These are phyloP conservation scores for Boletales sp. DNA, from an alignment of 768 basidiomycete genomes.

Conservation along the genomic window DNA sequence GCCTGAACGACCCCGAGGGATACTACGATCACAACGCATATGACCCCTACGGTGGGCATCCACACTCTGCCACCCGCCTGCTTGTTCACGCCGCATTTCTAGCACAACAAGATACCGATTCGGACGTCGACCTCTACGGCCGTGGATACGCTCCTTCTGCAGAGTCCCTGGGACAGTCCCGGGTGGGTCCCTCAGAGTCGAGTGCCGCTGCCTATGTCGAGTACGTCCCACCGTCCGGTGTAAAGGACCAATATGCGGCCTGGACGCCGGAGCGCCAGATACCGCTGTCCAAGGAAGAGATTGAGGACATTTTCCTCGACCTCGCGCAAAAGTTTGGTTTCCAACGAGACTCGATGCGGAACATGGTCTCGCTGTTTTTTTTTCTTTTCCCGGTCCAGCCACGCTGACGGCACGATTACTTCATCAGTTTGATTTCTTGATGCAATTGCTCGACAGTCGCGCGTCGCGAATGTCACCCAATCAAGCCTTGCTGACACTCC, in stretches of 20 bases:
- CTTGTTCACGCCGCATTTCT: constrained; percentile 4
- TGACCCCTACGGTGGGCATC: constrained; percentile 55
- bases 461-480: constrained; percentile 97
- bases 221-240: constrained; percentile 49
- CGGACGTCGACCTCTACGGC: constrained; percentile 71
- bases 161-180: constrained; percentile 67
- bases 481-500: constrained; percentile 90
- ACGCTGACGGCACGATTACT: constrained; percentile 7
- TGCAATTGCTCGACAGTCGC: constrained; percentile 96
- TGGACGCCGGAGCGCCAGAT: constrained; percentile 92
- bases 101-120: constrained; percentile 84
- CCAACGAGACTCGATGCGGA: constrained; percentile 91
- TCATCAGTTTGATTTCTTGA: constrained; percentile 87
- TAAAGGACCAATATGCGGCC: constrained; percentile 86
- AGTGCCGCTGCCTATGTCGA: constrained; percentile 72
- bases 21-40: constrained; percentile 70
- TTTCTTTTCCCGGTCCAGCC: background rate
- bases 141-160: constrained; percentile 67
- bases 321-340: constrained; percentile 99
- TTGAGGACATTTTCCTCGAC: constrained; percentile 97
- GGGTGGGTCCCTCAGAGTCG: constrained; percentile 61
- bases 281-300: constrained; percentile 98
- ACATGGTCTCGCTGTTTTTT: constrained; percentile 64
- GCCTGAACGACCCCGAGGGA: constrained; percentile 38
- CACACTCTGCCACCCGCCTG: constrained; percentile 3